Base-by-base conservation (phyloP, 73 alveolate species). In the Paramecium primaurelia region DNA sequence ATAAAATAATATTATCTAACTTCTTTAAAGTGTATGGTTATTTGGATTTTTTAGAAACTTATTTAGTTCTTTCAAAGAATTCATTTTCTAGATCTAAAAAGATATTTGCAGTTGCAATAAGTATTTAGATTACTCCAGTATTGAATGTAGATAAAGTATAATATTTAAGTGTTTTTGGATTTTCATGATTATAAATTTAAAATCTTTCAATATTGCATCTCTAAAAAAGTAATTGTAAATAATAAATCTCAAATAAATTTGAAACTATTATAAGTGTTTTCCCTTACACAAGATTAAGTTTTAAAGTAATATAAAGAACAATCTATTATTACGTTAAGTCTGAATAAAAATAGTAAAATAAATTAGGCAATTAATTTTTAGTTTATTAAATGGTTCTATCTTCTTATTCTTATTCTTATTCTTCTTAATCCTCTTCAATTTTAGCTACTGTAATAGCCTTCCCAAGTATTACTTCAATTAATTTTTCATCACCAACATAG, bases 101-200 rank as follows among this genome's bases (percentile, higher is more conserved):
- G 2, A 89, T n/a, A 36, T 69, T 37, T 20, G 80, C 49, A 16
- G 94, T 89, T 8, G 94, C 86, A 71, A 89, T 26, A 37, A 89
- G 51, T 16, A 64, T 45, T 44, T 89, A 45, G 30, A 89, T 54
- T 26, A 89, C 88, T 12, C 94, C 94, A 25, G 94, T 89, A 47
- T 89, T 89, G 86, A 89, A 89, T 28, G 84, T 77, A 0, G 94
- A 42, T 26, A 89, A 42, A 71, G 75, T 89, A 58, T 89, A 89
- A 59, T 89, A 89, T 71, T 83, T 77, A 12, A 89, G 40, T 20
- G 86, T 42, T 32, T 89, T 89, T 37, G 94, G 94, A 40, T 89
- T 89, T 45, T 89, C 90, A 71, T 89, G 94, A 73, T 89, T 89
- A 45, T 89, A 89, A 34, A 89, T 71, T 20, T 89, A 18, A 80